A percentile compares a stretch with the other conserved stretches of the same genome.
Evolutionary conservation across 83 land plant genomes (phyloP).

Genomic region (Isoetes engelmannii): DNA sequence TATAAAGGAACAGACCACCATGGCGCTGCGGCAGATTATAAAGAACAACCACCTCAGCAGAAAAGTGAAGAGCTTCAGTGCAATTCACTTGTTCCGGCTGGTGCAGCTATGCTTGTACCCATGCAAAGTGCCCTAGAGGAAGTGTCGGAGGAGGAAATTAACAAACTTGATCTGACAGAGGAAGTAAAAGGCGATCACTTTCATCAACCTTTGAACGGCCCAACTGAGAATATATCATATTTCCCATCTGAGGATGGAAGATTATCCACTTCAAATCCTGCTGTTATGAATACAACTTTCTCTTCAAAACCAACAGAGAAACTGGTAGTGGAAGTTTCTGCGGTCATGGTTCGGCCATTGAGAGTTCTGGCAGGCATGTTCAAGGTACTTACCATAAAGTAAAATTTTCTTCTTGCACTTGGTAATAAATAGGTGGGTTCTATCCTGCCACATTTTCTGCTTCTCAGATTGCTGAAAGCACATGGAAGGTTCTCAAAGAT

Average conservation of each 20-base stretch:
- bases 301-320: constrained; percentile 55
- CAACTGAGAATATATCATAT: constrained; percentile 10
- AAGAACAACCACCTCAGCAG: constrained; percentile 29
- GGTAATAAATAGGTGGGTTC: no score
- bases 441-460: no score
- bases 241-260: constrained; percentile 7
- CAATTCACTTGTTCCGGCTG: constrained; percentile 33
- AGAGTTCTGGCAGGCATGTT: constrained; percentile 62
- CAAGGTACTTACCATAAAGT: constrained; percentile 49
- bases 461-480: background rate
- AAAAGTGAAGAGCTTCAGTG: constrained; percentile 17
- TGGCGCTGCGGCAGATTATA: constrained; percentile 79
- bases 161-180: constrained; percentile 22
- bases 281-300: background rate
- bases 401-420: no score
- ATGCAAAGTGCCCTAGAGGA: constrained; percentile 52
- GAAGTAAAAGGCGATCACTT: constrained; percentile 25
- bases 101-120: constrained; percentile 52
- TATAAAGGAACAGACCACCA: constrained; percentile 73
- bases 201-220: constrained; percentile 4
- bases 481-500: no score
- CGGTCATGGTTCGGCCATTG: constrained; percentile 78
- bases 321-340: constrained; percentile 71
- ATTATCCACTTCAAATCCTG: background rate
- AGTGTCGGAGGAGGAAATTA: constrained; percentile 25